Evolutionary conservation across 108 stramenopile genomes (phyloP), one percentile per base, ranked within the genome.

Genomic region (Epipyxis sp.): DNA sequence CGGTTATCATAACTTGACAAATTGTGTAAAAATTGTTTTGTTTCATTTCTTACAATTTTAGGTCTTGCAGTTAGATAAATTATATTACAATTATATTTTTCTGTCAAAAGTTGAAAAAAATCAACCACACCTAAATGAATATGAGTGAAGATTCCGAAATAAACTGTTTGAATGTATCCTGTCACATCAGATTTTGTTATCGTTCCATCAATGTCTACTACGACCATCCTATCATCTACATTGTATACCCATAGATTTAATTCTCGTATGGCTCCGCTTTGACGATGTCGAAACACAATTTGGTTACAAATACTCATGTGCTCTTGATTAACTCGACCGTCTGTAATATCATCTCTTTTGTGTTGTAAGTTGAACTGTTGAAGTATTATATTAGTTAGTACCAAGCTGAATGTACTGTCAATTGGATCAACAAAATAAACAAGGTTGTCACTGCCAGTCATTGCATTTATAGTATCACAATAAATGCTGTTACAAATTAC

Each of bases 161-260:
- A 74, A 37, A 74, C 71, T 42, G 71, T 74, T 27, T 27, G n/a
- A 42, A 74, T 57, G 43, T 74, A 74, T 32, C 71, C 71, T 32
- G 10, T 3, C 44, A 74, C 13, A 32, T 74, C 71, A 34, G 71
- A 74, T 32, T 74, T 74, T 16, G 71, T 74, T 13, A 74, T 54
- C 27, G 71, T 74, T 6, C 71, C 71, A 32, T 74, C 71, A 42
- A 74, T 74, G 25, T 74, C 71, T 29, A 74, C 34, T 13, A 74
- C 32, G 6, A 74, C 32, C 29, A 74, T 32, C 30, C 25, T 29
- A 29, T 29, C 61, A 3, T 65, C 61, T 10, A 37, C 3, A 37
- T 25, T 29, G 25, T 65, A 65, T 6, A 37, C 3, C 61, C 61
- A 65, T 10, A 65, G 20, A 37, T 29, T 10, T 10, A 65, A 65